Evolutionary conservation across 768 basidiomycete species (phyloP), one percentile per base, ranked within the genome.

Genomic region (Boletellus ananiceps): DNA sequence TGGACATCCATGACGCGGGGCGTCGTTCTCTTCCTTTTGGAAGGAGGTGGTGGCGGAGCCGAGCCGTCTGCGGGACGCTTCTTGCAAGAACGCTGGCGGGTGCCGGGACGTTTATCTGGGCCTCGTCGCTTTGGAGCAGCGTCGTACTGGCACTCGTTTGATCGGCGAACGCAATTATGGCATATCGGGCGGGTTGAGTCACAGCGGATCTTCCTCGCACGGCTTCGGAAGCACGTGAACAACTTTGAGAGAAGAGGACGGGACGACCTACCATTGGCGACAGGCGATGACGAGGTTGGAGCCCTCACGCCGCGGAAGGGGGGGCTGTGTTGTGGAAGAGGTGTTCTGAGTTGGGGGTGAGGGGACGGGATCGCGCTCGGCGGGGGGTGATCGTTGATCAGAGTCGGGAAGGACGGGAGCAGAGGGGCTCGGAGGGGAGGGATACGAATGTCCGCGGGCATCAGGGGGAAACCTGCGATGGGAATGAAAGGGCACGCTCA

Each of bases 51-150:
- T 46, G 66, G 70, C 54, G 77, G 71, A 45, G 73, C 77, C 54
- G 83, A 81, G 33, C 76, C 70, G 45, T 78, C 76, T 32, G 74
- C 68, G 32, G 80, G 77, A 50, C 86, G 75, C 74, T 88, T 90
- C 80, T 90, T 90, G 77, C 86, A 89, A 48, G 84, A 84, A 58
- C 88, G 78, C 65, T 88, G 85, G 54, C 88, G 79, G 50, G 87
- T 89, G 25, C 88, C 88, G 50, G 88, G 88, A 60, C 80, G 81
- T 71, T 88, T 90, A 77, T 91, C 88, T 54, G 88, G 88, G 3
- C 89, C 89, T 53, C 88, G 78, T 52, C 89, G 82, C 69, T 86
- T 88, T 58, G 88, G 88, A 47, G 78, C 84, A 25, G 80, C 72
- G 64, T 91, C 88, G 69, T 90, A 91, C 69, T 84, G 77, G 69